A percentile compares a stretch with the other conserved stretches of the same genome.
Evolutionary conservation across 148 eudicot species (phyloP).

Genomic region (Dysphania ambrosioides): DNA sequence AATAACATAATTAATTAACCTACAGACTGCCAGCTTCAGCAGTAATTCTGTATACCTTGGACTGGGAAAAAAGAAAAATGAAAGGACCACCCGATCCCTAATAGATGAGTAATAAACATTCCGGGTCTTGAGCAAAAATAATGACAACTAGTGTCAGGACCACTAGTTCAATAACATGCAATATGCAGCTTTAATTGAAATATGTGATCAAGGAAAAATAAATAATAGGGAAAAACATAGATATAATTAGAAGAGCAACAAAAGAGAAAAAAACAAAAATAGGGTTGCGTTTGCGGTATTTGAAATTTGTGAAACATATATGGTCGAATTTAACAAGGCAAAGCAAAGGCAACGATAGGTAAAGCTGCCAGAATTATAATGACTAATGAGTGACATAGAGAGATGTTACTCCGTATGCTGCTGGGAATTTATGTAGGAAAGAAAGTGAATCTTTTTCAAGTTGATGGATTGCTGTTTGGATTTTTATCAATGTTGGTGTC

Average conservation of each 20-base stretch:
- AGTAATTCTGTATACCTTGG: slow-evolving; percentile 8
- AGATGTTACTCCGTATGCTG: slow-evolving; percentile 3
- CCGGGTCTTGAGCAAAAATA: slow-evolving; percentile 4
- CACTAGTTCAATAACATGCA: slow-evolving; percentile 14
- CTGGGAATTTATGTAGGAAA: neutral
- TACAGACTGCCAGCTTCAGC: neutral
- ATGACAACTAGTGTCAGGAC: slow-evolving; percentile 21
- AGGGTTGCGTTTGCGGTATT: neutral
- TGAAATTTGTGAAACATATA: slow-evolving; percentile 5
- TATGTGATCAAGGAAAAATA: neutral
- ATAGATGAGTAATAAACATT: slow-evolving; percentile 8
- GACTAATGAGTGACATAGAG: neutral
- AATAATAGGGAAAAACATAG: too few species aligned
- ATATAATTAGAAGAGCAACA: neutral
- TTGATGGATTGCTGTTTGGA: neutral
- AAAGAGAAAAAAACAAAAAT: neutral
- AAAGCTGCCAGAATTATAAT: slow-evolving; percentile 9
- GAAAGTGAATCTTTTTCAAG: neutral
- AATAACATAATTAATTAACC: neutral
- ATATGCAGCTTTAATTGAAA: slow-evolving; percentile 19
- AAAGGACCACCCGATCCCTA: neutral
- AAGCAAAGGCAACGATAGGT: neutral
- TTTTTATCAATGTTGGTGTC: slow-evolving; percentile 18
- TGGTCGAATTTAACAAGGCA: slow-evolving; percentile 10
- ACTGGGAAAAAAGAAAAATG: neutral